Evolutionary conservation across 192 early-diverging fungal genomes (phyloP).

Genomic region (Coemansia sp.): DNA sequence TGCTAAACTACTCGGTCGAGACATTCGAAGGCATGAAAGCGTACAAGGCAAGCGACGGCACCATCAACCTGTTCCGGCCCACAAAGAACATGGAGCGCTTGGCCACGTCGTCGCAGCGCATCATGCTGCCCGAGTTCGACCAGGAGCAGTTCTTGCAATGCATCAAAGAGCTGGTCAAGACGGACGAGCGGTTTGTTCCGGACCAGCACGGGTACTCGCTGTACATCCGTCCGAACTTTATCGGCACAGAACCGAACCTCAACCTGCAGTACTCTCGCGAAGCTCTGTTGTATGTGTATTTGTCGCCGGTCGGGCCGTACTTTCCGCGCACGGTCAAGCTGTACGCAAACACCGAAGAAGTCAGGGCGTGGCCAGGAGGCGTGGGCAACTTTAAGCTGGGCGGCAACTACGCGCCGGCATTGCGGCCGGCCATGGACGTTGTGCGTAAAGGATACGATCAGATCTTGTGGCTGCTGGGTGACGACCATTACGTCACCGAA

Average conservation of each 20-base stretch:
- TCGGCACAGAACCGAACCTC: constrained; percentile 83
- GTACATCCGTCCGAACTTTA: constrained; percentile 93
- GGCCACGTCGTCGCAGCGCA: constrained; percentile 74
- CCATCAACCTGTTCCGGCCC: constrained; percentile 90
- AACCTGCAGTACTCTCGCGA: constrained; percentile 79
- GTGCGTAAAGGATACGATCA: constrained; percentile 86
- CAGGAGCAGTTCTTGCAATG: constrained; percentile 77
- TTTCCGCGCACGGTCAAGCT: constrained; percentile 87
- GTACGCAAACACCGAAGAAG: constrained; percentile 78
- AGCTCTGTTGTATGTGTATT: constrained; percentile 86
- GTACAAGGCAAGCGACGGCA: constrained; percentile 86
- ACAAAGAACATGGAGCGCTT: constrained; percentile 96
- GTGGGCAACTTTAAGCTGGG: constrained; percentile 94
- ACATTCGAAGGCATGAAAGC: constrained; percentile 95
- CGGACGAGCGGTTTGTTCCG: constrained; percentile 87
- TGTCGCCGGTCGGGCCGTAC: constrained; percentile 94
- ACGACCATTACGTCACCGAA: constrained; percentile 85
- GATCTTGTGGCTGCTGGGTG: constrained; percentile 95
- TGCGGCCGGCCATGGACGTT: constrained; percentile 81
- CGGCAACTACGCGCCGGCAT: constrained; percentile 58
- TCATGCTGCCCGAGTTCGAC: constrained; percentile 86
- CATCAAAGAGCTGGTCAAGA: constrained; percentile 79
- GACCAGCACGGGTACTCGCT: constrained; percentile 88
- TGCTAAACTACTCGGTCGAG: constrained; percentile 92
- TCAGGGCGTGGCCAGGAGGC: constrained; percentile 95